These are phyloP conservation scores for Chlorella sp. DNA, from an alignment of 139 green algal species.

Conservation along the genomic window DNA sequence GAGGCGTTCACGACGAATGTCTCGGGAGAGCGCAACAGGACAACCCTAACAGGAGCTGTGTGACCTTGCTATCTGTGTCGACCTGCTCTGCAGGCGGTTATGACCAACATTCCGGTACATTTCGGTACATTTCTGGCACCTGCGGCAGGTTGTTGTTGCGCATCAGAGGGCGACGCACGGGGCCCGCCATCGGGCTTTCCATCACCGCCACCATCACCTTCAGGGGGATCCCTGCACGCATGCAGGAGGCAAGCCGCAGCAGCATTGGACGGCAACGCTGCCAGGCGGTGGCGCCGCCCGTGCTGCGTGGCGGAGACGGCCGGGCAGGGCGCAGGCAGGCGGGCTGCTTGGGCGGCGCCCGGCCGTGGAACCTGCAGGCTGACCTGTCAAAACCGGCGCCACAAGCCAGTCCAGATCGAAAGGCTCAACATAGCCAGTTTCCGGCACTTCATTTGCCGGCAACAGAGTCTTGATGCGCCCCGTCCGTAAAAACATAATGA, in stretches of 20 bases:
- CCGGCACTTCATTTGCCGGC: background rate
- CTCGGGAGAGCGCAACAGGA: background rate
- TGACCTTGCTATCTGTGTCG: background rate
- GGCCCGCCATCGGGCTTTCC: conserved; percentile 25
- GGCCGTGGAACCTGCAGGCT: background rate
- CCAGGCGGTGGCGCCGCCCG: background rate
- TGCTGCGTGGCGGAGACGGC: background rate
- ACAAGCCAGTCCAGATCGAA: background rate
- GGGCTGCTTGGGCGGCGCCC: too few relatives aligned
- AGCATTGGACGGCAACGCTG: background rate
- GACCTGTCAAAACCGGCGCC: conserved; percentile 7
- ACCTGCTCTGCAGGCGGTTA: too few relatives aligned
- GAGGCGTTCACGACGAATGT: background rate
- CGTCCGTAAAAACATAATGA: background rate
- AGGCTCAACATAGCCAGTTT: background rate
- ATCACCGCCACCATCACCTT: conserved; percentile 30
- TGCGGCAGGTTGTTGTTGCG: conserved; percentile 45
- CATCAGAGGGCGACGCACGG: conserved; percentile 25
- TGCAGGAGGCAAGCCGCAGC: background rate
- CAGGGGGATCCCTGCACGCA: conserved; percentile 1
- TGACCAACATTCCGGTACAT: background rate
- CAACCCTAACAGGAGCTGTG: background rate
- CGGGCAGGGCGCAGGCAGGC: too few relatives aligned
- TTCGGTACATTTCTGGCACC: background rate
- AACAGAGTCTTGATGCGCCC: background rate